phyloP scores from a whole-genome alignment of 2,329 filamentous ascomycete genomes.

The Claviceps cyperi region DNA sequence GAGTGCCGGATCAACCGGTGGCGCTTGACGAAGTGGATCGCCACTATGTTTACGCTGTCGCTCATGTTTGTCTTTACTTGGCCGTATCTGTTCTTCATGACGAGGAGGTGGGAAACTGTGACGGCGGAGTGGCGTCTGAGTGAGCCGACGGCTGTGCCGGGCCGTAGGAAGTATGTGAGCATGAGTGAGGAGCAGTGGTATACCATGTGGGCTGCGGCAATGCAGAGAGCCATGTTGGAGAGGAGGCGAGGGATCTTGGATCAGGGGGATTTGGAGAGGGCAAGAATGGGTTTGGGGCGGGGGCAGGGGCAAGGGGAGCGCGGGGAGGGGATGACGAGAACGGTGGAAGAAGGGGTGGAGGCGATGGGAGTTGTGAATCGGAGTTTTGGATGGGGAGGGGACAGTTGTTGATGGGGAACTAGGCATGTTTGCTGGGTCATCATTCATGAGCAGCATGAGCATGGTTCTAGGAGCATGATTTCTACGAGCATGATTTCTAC shows the following conservation, averaged over 20 bases:
- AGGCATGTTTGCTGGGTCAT: too few species aligned
- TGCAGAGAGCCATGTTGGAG: conserved; percentile 44
- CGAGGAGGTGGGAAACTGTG: conserved; percentile 51
- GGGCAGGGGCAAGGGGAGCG: conserved; percentile 16
- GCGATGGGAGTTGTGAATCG: conserved; percentile 39
- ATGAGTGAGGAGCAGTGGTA: conserved; percentile 47
- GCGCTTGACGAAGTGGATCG: conserved; percentile 49
- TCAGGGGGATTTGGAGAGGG: conserved; percentile 38
- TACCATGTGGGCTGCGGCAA: conserved; percentile 44
- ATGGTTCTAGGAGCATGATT: too few species aligned
- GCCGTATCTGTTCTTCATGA: conserved; percentile 55
- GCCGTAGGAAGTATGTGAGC: conserved; percentile 32
- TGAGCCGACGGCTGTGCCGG: conserved; percentile 14
- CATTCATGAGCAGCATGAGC: too few species aligned
- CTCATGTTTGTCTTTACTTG: conserved; percentile 57
- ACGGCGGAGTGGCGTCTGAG: conserved; percentile 40
- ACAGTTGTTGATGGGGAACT: conserved; percentile 7
- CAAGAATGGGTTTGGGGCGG: conserved; percentile 11
- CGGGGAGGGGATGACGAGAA: conserved; percentile 25
- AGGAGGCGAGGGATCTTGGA: conserved; percentile 40
- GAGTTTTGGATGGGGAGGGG: conserved; percentile 37
- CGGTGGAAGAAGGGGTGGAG: conserved; percentile 33
- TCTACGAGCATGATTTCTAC: too few species aligned
- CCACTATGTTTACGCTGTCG: conserved; percentile 49
- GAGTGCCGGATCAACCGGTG: conserved; percentile 47